These are phyloP conservation scores for Phlyctochytrium planicorne DNA, from an alignment of 192 early-diverging fungal genomes.

Conservation along the genomic window DNA sequence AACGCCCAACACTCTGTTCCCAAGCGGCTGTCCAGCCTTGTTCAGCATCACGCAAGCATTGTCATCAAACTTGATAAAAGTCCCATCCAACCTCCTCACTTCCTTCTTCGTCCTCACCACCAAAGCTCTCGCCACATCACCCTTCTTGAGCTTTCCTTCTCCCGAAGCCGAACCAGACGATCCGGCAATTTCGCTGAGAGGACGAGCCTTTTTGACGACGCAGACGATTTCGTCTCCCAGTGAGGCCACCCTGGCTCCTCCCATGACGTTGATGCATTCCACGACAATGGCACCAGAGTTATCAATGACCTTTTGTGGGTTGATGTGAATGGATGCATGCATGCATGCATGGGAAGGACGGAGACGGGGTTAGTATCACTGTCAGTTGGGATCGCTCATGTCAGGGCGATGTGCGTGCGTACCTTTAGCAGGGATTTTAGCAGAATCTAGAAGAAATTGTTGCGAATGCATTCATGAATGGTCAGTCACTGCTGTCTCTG, in stretches of 20 bases:
- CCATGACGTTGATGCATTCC: constrained; percentile 94
- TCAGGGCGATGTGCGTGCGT: too few relatives aligned
- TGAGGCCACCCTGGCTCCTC: constrained; percentile 38
- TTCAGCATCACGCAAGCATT: constrained; percentile 95
- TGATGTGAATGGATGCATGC: too few relatives aligned
- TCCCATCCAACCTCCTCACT: constrained; percentile 85
- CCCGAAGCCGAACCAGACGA: too few relatives aligned
- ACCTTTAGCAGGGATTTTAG: too few relatives aligned
- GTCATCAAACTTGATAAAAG: constrained; percentile 92
- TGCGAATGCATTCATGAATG: too few relatives aligned
- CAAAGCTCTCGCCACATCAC: constrained; percentile 88
- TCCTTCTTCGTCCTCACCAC: constrained; percentile 90
- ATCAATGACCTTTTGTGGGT: constrained; percentile 86
- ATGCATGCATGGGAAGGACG: too few relatives aligned
- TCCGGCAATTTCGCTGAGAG: constrained; percentile 55
- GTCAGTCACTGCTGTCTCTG: too few relatives aligned
- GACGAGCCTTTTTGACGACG: constrained; percentile 90
- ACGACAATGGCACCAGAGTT: constrained; percentile 92
- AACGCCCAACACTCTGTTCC: constrained; percentile 88
- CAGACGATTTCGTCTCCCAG: constrained; percentile 94
- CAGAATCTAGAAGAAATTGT: too few relatives aligned
- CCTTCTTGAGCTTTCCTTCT: constrained; percentile 78
- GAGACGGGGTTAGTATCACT: too few relatives aligned
- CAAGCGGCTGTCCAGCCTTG: constrained; percentile 90
- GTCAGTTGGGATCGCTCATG: too few relatives aligned